phyloP scores from a whole-genome alignment of 164 flowering plant species.

The Tinospora cordifolia region DNA sequence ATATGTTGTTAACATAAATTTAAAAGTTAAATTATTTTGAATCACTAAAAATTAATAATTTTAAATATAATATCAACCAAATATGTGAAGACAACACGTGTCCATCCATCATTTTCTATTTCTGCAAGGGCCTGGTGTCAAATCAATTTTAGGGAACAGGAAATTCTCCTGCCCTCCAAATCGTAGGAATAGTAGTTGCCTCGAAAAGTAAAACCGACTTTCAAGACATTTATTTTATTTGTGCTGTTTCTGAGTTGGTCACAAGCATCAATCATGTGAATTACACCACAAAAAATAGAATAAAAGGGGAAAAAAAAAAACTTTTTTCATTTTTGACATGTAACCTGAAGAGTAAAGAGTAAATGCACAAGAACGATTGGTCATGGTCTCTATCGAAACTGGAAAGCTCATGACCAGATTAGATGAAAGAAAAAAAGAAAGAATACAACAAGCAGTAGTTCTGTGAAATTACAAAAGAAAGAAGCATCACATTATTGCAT shows the following conservation, averaged over 20 bases:
- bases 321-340: background rate
- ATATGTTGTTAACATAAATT: too few species aligned
- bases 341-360: background rate
- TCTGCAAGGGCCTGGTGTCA: too few species aligned
- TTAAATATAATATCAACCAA: too few species aligned
- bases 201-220: background rate
- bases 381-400: background rate
- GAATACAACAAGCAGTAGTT: conserved; percentile 2
- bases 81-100: too few species aligned
- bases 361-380: conserved; percentile 4
- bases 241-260: background rate
- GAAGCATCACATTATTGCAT: background rate
- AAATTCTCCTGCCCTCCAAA: too few species aligned
- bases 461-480: conserved; percentile 1
- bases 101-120: too few species aligned
- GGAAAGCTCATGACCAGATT: too few species aligned
- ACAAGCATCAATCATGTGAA: background rate
- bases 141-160: too few species aligned
- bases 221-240: background rate
- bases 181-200: too few species aligned
- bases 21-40: too few species aligned
- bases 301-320: too few species aligned
- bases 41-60: too few species aligned
- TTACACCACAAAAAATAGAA: background rate
- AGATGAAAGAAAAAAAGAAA: background rate